phyloP scores from a whole-genome alignment of 257 asterid genomes.

The Fraxinus cuspidata region DNA sequence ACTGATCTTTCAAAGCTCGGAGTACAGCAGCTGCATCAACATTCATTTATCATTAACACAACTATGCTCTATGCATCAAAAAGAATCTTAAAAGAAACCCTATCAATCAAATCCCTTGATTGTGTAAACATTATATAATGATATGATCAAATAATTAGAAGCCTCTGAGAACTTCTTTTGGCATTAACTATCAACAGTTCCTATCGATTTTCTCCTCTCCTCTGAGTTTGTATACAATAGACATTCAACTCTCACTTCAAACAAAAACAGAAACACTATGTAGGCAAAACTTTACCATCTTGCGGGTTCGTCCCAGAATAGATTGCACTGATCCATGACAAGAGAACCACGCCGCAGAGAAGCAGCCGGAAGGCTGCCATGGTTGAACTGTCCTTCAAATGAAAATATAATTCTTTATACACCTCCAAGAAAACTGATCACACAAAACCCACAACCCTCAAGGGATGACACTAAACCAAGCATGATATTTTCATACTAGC shows the following conservation, averaged over 20 bases:
- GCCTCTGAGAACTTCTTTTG: neutral
- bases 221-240: neutral
- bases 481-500: neutral
- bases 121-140: neutral
- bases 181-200: neutral
- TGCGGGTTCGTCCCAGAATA: neutral
- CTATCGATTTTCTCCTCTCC: neutral
- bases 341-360: neutral
- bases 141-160: neutral
- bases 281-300: neutral
- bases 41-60: neutral
- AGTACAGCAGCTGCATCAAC: constrained; percentile 71
- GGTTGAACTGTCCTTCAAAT: neutral
- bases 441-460: neutral
- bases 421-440: neutral
- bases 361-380: constrained; percentile 7
- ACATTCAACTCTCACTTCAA: neutral
- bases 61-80: neutral
- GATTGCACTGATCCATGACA: neutral
- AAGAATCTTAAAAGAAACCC: neutral
- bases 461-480: neutral
- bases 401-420: neutral
- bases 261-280: neutral
- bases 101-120: neutral
- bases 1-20: constrained; percentile 71